Base-by-base conservation (phyloP, 306 rosid species). In the Cajanus cajan region DNA sequence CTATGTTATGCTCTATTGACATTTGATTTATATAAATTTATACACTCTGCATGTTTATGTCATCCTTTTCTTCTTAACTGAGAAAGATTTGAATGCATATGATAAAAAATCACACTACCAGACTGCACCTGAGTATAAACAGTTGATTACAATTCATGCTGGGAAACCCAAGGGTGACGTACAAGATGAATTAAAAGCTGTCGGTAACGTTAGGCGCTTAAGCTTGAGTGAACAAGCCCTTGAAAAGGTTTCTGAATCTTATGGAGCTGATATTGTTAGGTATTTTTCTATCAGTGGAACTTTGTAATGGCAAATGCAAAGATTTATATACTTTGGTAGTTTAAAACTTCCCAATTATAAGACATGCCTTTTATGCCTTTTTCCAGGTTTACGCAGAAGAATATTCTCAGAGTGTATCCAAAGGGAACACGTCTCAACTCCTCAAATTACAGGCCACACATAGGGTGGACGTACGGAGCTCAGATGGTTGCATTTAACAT, bases 401-500 rank as follows among this genome's bases (percentile, higher is more conserved):
- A 93, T 67, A 66, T 93, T 59, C 80, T 93, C 58, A 88, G 97
- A 78, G 78, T 93, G 9, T 93, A 90, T 72, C 97, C 97, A 3
- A 93, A 88, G 79, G 97, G 96, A 69, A 82, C 91, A 7, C 89
- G 98, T 8, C 73, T 93, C 34, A 87, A 45, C 54, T 93, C 96
- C 72, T 82, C 93, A 44, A 93, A 93, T 83, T 93, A 83, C 86
- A 78, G 80, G 85, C 98, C 98, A 5, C 86, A 83, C 74, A 73
- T 91, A 52, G 96, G 89, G 79, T 93, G 98, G 98, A 88, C 73
- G 19, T 89, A 91, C 31, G 98, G 98, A 68, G 98, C 93, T 81
- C 98, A 91, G 76, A 89, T 93, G 96, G 96, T 91, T 72, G 98
- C 94, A 12, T 84, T 91, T 72, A 93, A 93, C 82, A 93, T 93